phyloP scores from a whole-genome alignment of 345 rosid genomes.

The Dovyalis caffra region DNA sequence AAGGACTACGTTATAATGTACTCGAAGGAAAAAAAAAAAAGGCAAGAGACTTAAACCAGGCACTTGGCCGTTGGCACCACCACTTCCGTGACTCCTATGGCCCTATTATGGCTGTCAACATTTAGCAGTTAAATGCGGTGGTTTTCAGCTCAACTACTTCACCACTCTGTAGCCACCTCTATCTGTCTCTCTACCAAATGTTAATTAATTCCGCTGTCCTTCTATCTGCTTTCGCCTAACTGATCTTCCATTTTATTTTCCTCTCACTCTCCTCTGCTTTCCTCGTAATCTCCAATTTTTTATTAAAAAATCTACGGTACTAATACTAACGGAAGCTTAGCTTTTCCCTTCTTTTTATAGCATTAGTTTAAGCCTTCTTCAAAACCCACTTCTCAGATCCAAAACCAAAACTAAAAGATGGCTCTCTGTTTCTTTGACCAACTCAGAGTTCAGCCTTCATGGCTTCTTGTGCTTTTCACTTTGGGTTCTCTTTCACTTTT shows the following conservation, averaged over 20 bases:
- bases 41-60: background rate
- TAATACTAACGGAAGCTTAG: background rate
- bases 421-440: constrained; percentile 42
- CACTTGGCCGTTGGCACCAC: background rate
- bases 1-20: too few relatives aligned
- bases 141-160: constrained; percentile 72
- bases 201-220: background rate
- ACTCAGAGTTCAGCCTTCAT: constrained; percentile 66
- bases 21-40: background rate
- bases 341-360: background rate
- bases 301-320: background rate
- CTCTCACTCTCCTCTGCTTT: background rate
- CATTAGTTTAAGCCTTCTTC: background rate
- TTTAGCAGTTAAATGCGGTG: constrained; percentile 44
- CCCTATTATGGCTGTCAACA: background rate
- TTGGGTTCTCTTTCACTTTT: constrained; percentile 59
- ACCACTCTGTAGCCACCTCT: constrained; percentile 27
- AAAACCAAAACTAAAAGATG: constrained; percentile 30
- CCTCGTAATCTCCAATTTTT: background rate
- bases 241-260: background rate
- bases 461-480: constrained; percentile 50
- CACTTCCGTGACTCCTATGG: background rate
- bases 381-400: constrained; percentile 21
- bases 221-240: constrained; percentile 8
- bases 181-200: background rate